Conservation (phyloP, 106 monocot genomes). For the Hemerocallis citrina region DNA sequence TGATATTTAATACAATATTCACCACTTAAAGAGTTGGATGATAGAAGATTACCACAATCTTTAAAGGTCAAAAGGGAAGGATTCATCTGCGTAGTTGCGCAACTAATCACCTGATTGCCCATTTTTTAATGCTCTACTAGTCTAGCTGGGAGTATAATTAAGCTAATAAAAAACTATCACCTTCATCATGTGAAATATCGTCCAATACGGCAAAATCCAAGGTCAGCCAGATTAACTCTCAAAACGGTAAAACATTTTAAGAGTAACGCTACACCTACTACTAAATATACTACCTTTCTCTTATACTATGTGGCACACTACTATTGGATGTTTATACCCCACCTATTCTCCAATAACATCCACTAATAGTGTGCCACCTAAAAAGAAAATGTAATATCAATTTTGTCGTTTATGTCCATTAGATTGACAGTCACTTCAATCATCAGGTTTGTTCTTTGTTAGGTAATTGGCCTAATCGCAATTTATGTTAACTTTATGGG, state of each 20-base stretch:
- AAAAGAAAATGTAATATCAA: too few species aligned
- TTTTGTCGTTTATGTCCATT: too few species aligned
- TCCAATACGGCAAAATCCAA: conserved; percentile 6
- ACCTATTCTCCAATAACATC: too few species aligned
- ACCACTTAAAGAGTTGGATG: background rate
- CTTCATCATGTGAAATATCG: background rate
- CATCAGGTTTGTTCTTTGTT: too few species aligned
- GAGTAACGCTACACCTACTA: too few species aligned
- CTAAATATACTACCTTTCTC: too few species aligned
- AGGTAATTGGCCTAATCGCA: too few species aligned
- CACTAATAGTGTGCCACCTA: too few species aligned
- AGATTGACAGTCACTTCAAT: too few species aligned
- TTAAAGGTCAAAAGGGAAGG: conserved; percentile 11
- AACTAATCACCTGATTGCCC: conserved; percentile 4
- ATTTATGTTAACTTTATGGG: too few species aligned
- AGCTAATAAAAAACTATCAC: conserved; percentile 6
- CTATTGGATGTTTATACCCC: too few species aligned
- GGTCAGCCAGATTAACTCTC: background rate
- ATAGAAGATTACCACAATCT: conserved; percentile 21
- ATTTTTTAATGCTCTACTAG: conserved; percentile 1
- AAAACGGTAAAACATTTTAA: background rate
- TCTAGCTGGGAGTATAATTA: background rate
- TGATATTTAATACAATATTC: conserved; percentile 12
- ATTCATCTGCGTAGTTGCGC: conserved; percentile 2
- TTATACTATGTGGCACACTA: too few species aligned